phyloP scores from a whole-genome alignment of 202 grass and related monocot genomes.

The Panicum virgatum region DNA sequence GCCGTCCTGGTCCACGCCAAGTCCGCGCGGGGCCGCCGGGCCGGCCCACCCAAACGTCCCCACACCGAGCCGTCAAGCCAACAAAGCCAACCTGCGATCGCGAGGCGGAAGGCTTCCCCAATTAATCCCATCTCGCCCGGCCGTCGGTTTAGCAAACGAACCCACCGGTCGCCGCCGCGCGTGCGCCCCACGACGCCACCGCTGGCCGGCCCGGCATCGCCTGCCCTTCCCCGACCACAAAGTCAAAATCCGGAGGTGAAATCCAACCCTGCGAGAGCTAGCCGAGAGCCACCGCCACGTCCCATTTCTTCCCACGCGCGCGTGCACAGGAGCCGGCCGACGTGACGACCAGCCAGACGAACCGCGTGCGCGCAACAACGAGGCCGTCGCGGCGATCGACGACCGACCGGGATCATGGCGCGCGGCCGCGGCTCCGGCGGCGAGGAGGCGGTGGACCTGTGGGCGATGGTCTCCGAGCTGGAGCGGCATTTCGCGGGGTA shows the following conservation, averaged over 20 bases:
- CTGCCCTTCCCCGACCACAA: not conserved
- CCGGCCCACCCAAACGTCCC: not conserved
- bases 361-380: not conserved
- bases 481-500: constrained; percentile 71
- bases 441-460: constrained; percentile 40
- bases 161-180: constrained; percentile 12
- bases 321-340: not conserved
- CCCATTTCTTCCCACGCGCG: not conserved
- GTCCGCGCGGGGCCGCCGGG: not conserved
- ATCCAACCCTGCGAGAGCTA: not conserved
- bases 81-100: not conserved
- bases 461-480: constrained; percentile 69
- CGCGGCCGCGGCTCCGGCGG: constrained; percentile 1
- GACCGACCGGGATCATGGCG: not conserved
- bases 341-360: not conserved
- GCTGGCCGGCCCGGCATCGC: not conserved
- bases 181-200: constrained; percentile 40
- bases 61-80: not conserved
- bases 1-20: not conserved
- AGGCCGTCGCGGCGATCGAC: not conserved
- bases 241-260: constrained; percentile 6
- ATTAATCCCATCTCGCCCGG: not conserved
- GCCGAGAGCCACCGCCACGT: not conserved
- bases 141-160: not conserved
- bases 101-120: not conserved